Evolutionary conservation across 306 rosid genomes (phyloP), one percentile per base, ranked within the genome.

Genomic region (Malus sylvestris): DNA sequence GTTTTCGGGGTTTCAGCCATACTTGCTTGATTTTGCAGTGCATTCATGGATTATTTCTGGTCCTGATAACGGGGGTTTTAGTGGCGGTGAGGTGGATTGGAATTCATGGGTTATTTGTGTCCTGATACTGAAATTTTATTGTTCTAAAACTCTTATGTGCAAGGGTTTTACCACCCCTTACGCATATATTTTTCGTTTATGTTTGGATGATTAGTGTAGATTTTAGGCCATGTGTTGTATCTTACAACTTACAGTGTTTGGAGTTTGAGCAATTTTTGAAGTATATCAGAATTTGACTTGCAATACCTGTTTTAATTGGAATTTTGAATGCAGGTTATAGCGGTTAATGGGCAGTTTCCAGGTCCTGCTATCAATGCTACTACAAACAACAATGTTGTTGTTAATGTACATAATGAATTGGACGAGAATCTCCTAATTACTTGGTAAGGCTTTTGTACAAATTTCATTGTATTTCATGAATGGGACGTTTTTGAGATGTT

Each of bases 371-470:
- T 94, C 70, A 94, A 89, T 58, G 89, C 85, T 62, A 92, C 97
- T 19, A 94, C 98, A 6, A 89, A 92, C 78, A 80, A 92, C 80
- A 85, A 92, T 85, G 85, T 92, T 52, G 27, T 60, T 67, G 86
- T 89, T 14, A 92, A 90, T 74, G 97, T 94, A 23, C 42, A 20
- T 75, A 94, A 94, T 70, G 91, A 83, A 6, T 81, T 94, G 82
- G 96, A 92, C 55, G 97, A 94, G 70, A 78, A 83, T 40, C 86
- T 94, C 53, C 91, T 94, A 27, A 64, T 94, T 23, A 89, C 96
- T 55, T 94, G 98, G 98, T 94, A 78, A 49, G 22, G 89, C 73
- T 70, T 53, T 58, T 68, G 23, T 82, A 61, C 49, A 72, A 49
- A 58, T n/a, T 65, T 32, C 25, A 11, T 73, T 61, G 51, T 58